Evolutionary conservation across 192 early-diverging fungal species (phyloP), one percentile per base, ranked within the genome.

Genomic region (Backusella parvicylindrica): DNA sequence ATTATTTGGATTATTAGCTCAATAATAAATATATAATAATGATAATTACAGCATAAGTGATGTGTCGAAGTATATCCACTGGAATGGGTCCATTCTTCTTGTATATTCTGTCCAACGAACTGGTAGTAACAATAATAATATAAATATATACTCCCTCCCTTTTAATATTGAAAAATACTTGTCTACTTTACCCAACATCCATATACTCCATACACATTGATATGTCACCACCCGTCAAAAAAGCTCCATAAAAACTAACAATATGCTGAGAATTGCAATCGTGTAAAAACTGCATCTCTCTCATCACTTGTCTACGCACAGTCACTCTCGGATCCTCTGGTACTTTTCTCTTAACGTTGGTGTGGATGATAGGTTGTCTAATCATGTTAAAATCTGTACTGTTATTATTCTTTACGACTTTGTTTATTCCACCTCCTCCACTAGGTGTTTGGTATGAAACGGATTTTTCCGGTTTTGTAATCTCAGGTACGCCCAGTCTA

Each of bases 171-270:
- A 30, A n/a, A n/a, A n/a, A 73, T 36, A 35, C 2, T 28, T 26
- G 6, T 31, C 18, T n/a, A 37, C 15, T 26, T 79, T 87, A 90
- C 84, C 95, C 91, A 32, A 94, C 86, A 79, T 97, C 93, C 96
- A 99, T 98, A 81, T 91, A 98, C 86, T 99, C 98, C 93, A 99
- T 94, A 83, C 96, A 98, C 75, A 98, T 94, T 26, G 91, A 94
- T 72, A 99, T 91, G 79, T 93, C 92, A 40, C 89, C 91, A 38
- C 87, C 88, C 71, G 88, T 90, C 72, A 92, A 85, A 76, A 95
- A 99, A 15, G 98, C 96, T 38, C 98, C 98, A 77, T 97, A 99
- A 79, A 96, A 99, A 36, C 92, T 92, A 35, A 99, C 96, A 76
- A 99, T 99, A 77, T 98, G 94, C 71, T 92, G 91, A 37, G 93